These are phyloP conservation scores for Geoglossum cookeanum DNA, from an alignment of 2,329 filamentous ascomycete genomes.

Conservation along the genomic window DNA sequence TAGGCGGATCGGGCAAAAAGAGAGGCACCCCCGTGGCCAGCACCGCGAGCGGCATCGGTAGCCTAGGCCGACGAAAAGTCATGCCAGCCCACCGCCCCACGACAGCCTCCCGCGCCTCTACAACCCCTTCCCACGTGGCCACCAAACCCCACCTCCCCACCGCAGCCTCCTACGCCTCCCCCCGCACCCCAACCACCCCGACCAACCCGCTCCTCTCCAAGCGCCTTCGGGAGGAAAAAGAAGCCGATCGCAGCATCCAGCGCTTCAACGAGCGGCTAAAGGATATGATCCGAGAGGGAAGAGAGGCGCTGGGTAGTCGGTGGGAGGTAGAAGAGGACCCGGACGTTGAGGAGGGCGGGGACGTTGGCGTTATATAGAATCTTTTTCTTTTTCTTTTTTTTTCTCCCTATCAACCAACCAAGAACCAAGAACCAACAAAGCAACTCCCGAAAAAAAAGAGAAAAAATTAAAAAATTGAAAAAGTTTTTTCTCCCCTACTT, in stretches of 20 bases:
- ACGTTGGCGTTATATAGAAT: too few species aligned
- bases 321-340: too few species aligned
- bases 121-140: neutral
- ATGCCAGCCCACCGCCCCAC: neutral
- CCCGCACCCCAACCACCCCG: conserved; percentile 27
- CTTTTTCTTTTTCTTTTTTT: too few species aligned
- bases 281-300: conserved; percentile 77
- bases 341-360: conserved; percentile 5
- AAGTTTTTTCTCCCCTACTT: too few species aligned
- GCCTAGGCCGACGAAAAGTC: neutral
- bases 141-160: neutral
- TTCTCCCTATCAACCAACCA: too few species aligned
- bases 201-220: conserved; percentile 40
- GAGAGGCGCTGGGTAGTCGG: conserved; percentile 47
- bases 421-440: too few species aligned
- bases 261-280: conserved; percentile 62
- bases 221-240: conserved; percentile 51
- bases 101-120: neutral
- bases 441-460: too few species aligned
- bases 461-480: too few species aligned
- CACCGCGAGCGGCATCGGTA: neutral
- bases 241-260: conserved; percentile 61
- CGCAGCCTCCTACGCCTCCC: conserved; percentile 15
- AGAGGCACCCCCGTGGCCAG: neutral
- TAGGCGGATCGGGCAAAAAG: neutral